Base-by-base conservation (phyloP, 2,329 filamentous ascomycete genomes). In the Chrysosporium keratinophilum region DNA sequence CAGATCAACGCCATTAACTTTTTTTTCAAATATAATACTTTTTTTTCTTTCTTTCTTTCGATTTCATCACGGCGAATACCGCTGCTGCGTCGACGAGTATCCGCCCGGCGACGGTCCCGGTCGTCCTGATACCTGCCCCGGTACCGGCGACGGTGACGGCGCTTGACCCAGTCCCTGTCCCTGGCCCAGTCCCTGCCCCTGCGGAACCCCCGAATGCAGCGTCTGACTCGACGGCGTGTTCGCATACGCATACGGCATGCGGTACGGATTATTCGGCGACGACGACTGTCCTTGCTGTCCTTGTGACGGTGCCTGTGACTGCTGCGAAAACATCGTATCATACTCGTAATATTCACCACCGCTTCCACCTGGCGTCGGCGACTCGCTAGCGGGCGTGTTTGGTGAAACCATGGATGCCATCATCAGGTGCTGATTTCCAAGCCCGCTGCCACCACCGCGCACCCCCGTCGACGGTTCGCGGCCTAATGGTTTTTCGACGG, bases 391-490 rank as follows among this genome's bases (percentile, higher is more conserved):
- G 7, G 55, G 55, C 9, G 55, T 57, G 31, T 57, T 57, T 10
- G 55, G 48, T 4, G 55, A 57, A 4, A 54, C 45, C 33, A 20
- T 17, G 1, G 46, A n/a, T 15, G 31, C 4, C 31, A 37, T n/a
- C n/a, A n/a, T n/a, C n/a, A n/a, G n/a, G n/a, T n/a, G 43, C 7
- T 19, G 37, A 31, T 31, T 43, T 39, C 37, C 39, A 28, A 37
- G 33, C 39, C 3, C 7, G 23, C 7, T 28, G 23, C 23, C n/a
- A n/a, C 23, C 23, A 7, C 23, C 7, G 23, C 71, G 69, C 43
- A 69, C 67, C 31, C 71, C 70, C 3, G 66, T 70, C 2, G 70
- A 73, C 1, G 67, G 64, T n/a, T 65, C 66, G 5, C 70, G 69
- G 11, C 61, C 58, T 15, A 73, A 61, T 3, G 62, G 57, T 34